These are phyloP conservation scores for Neoscytalidium dimidiatum DNA, from an alignment of 2,329 filamentous ascomycete species.

Conservation along the genomic window DNA sequence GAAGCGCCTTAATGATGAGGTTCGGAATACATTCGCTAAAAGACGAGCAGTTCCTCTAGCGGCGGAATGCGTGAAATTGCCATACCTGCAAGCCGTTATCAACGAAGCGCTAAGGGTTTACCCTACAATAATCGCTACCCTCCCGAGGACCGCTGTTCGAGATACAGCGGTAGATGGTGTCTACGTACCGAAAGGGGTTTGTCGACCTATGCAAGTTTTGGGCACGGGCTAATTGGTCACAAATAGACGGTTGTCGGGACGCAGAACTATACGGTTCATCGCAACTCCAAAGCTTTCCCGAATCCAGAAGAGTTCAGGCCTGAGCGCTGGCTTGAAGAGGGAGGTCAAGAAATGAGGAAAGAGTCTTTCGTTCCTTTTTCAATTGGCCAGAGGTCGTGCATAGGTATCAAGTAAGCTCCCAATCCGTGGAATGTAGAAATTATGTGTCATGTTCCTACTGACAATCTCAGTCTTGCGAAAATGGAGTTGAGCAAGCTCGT, in stretches of 20 bases:
- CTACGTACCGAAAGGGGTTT: neutral
- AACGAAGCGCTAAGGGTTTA: slow-evolving; percentile 17
- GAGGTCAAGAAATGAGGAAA: neutral
- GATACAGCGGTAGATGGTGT: neutral
- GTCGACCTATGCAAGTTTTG: neutral
- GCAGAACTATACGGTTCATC: neutral
- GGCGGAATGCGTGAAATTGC: neutral
- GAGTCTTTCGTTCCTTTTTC: neutral
- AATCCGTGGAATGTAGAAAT: neutral
- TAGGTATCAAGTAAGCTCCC: neutral
- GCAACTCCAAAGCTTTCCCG: neutral
- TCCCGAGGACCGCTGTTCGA: neutral
- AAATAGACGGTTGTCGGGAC: neutral
- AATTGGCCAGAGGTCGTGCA: neutral
- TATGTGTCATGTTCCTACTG: neutral
- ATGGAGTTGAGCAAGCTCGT: slow-evolving; percentile 5
- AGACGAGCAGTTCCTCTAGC: neutral
- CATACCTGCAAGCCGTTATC: slow-evolving; percentile 17
- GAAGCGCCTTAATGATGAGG: neutral
- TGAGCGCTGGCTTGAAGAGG: neutral
- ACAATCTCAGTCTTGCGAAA: neutral
- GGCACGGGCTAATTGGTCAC: neutral
- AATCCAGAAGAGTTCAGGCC: neutral
- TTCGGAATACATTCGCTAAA: neutral
- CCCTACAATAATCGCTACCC: slow-evolving; percentile 16